Evolutionary conservation across 768 basidiomycete genomes (phyloP).

Genomic region (Xerocomellus chrysenteron): DNA sequence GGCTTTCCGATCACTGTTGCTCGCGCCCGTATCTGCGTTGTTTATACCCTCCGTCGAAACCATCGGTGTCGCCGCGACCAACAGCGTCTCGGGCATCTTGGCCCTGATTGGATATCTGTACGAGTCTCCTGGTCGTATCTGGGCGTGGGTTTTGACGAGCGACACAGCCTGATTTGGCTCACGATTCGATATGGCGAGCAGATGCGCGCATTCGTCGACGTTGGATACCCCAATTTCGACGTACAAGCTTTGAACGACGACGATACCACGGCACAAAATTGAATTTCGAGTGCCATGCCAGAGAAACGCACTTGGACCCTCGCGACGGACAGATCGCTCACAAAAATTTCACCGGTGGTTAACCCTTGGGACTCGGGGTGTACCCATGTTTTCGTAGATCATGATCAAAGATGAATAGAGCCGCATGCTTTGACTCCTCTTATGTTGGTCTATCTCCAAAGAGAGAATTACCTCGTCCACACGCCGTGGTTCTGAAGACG

Average conservation of each 20-base stretch:
- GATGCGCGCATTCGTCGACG: slow-evolving; percentile 55
- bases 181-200: slow-evolving; percentile 55
- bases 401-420: neutral
- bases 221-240: slow-evolving; percentile 45
- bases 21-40: slow-evolving; percentile 14
- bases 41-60: slow-evolving; percentile 45
- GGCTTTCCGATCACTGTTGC: slow-evolving; percentile 24
- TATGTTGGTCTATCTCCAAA: neutral
- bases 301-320: neutral
- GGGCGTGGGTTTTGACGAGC: neutral
- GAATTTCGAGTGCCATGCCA: neutral
- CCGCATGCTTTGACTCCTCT: neutral
- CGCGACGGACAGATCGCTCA: no score
- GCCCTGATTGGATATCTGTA: slow-evolving; percentile 54
- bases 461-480: no score
- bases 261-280: neutral
- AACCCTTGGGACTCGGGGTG: neutral
- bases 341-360: no score
- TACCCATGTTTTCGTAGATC: neutral
- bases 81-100: slow-evolving; percentile 45
- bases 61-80: slow-evolving; percentile 51
- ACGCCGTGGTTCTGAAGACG: neutral
- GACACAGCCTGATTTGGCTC: slow-evolving; percentile 46
- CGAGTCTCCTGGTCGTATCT: slow-evolving; percentile 22
- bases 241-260: neutral